Conservation (phyloP, 768 basidiomycete genomes). For the Auricularia sp. region DNA sequence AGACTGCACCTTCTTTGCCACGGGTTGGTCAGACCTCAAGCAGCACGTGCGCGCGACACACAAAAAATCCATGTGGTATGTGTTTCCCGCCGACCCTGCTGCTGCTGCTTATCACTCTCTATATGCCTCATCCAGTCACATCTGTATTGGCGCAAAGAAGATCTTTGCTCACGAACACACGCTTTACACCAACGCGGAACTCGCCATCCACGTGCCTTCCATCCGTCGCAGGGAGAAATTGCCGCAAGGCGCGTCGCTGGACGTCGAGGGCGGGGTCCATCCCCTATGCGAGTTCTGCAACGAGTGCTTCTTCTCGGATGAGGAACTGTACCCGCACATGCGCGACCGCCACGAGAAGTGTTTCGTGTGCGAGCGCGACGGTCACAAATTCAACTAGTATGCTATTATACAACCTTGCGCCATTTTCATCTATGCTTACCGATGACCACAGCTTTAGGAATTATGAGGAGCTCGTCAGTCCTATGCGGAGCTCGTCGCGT, state of each 20-base stretch:
- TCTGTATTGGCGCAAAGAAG: slow-evolving; percentile 85
- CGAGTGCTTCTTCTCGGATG: slow-evolving; percentile 89
- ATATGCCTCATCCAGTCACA: slow-evolving; percentile 39
- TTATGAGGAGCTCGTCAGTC: slow-evolving; percentile 59
- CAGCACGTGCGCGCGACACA: slow-evolving; percentile 73
- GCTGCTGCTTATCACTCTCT: not conserved
- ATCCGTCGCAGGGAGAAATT: slow-evolving; percentile 29
- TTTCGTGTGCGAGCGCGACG: slow-evolving; percentile 83
- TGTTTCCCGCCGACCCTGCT: slow-evolving; percentile 6
- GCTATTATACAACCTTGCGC: slow-evolving; percentile 22
- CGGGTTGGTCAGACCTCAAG: slow-evolving; percentile 85
- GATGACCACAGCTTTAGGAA: slow-evolving; percentile 52
- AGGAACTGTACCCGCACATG: slow-evolving; percentile 91
- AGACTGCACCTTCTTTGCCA: slow-evolving; percentile 73
- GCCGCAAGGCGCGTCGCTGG: slow-evolving; percentile 24
- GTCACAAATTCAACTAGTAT: slow-evolving; percentile 76
- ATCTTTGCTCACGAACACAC: slow-evolving; percentile 94
- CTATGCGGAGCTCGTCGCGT: slow-evolving; percentile 11
- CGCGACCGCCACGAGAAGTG: slow-evolving; percentile 92
- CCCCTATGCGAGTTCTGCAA: slow-evolving; percentile 82
- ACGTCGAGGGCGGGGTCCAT: slow-evolving; percentile 61
- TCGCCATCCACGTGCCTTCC: slow-evolving; percentile 71
- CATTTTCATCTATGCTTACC: not conserved
- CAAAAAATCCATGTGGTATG: slow-evolving; percentile 72
- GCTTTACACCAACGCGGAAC: slow-evolving; percentile 56